Conservation (phyloP, 257 asterid genomes). For the Scutellaria minor region DNA sequence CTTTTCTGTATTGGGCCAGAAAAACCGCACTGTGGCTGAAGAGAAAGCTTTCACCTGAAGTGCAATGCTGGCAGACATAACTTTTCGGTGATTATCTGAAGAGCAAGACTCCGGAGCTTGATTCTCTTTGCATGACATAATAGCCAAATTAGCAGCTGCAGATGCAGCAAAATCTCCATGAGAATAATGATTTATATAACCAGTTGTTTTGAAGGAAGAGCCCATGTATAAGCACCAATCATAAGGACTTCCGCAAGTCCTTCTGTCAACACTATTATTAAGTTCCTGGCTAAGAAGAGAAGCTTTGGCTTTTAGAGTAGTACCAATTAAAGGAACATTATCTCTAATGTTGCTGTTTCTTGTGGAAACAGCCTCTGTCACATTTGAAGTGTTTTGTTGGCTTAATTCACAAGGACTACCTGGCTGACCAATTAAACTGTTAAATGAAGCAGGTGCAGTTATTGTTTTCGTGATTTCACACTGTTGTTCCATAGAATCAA, state of each 20-base stretch:
- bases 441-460: constrained; percentile 34
- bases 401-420: constrained; percentile 37
- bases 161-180: constrained; percentile 92
- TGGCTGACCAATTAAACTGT: constrained; percentile 41
- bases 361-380: constrained; percentile 40
- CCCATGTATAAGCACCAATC: constrained; percentile 56
- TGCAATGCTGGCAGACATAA: constrained; percentile 49
- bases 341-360: constrained; percentile 27
- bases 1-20: constrained; percentile 86
- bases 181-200: constrained; percentile 65
- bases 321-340: constrained; percentile 38
- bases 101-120: constrained; percentile 48
- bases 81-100: constrained; percentile 55
- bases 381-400: constrained; percentile 43
- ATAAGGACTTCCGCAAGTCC: constrained; percentile 28
- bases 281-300: constrained; percentile 34
- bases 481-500: constrained; percentile 29
- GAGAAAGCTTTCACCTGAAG: constrained; percentile 86
- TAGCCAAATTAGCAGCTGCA: constrained; percentile 83
- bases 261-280: constrained; percentile 36
- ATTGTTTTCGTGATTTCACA: constrained; percentile 19
- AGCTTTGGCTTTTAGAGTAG: constrained; percentile 32
- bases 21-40: constrained; percentile 61
- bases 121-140: constrained; percentile 68
- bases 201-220: constrained; percentile 62